Conservation (phyloP, 805 yeast genomes). For the Candida cerambycidarum region DNA sequence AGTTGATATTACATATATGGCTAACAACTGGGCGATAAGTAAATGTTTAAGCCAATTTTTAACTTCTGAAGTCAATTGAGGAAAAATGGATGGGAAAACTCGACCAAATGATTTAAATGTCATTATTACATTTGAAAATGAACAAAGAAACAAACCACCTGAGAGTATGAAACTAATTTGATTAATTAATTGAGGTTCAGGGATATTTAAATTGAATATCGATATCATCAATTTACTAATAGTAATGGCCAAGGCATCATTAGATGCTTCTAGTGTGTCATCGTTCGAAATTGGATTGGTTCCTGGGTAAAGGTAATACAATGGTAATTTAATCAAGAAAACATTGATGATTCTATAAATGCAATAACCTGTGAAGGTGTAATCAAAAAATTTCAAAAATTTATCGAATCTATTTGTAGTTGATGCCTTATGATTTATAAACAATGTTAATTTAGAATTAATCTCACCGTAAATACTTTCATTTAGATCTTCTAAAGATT, state of each 20-base stretch:
- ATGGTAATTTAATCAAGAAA: slow-evolving; percentile 41
- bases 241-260: slow-evolving; percentile 51
- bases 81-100: slow-evolving; percentile 23
- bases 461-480: slow-evolving; percentile 32
- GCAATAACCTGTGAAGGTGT: slow-evolving; percentile 47
- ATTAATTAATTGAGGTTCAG: slow-evolving; percentile 42
- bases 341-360: slow-evolving; percentile 47
- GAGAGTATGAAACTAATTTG: slow-evolving; percentile 54
- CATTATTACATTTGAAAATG: slow-evolving; percentile 60
- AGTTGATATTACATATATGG: slow-evolving; percentile 53
- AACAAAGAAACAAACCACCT: slow-evolving; percentile 57
- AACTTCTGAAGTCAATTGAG: slow-evolving; percentile 13
- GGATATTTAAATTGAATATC: slow-evolving; percentile 15
- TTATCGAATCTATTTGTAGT: slow-evolving; percentile 3
- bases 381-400: slow-evolving; percentile 19
- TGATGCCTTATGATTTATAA: slow-evolving; percentile 9
- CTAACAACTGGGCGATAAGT: slow-evolving; percentile 45
- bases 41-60: slow-evolving; percentile 38
- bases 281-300: background rate
- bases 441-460: slow-evolving; percentile 19
- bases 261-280: slow-evolving; percentile 15
- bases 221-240: slow-evolving; percentile 35
- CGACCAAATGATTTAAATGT: slow-evolving; percentile 56
- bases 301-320: slow-evolving; percentile 15
- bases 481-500: slow-evolving; percentile 32